Percentiles rank a stretch among this genome's conserved stretches.
These are phyloP conservation scores for Schizonepeta tenuifolia DNA, from an alignment of 257 asterid genomes.

Conservation along the genomic window DNA sequence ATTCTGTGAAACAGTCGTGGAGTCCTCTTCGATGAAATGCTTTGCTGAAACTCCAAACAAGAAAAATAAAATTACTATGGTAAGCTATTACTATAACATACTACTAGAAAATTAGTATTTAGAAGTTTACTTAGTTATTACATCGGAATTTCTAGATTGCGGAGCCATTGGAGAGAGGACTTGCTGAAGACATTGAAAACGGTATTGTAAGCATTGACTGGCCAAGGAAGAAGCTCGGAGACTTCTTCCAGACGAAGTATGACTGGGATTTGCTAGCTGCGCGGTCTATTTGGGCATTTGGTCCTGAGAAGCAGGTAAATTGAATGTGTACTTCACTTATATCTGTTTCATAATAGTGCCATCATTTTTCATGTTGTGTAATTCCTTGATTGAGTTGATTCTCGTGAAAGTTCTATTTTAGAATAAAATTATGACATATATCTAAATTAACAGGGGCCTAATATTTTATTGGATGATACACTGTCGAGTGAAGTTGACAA, in stretches of 20 bases:
- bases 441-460: constrained; percentile 75
- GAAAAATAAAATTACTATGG: constrained; percentile 98
- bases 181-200: constrained; percentile 95
- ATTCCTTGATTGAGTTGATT: constrained; percentile 27
- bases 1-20: constrained; percentile 97
- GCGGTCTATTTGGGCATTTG: constrained; percentile 98
- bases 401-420: not conserved
- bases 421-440: constrained; percentile 9
- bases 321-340: constrained; percentile 4
- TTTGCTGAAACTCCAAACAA: constrained; percentile 99
- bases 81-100: constrained; percentile 36
- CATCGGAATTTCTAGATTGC: constrained; percentile 65
- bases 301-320: constrained; percentile 93
- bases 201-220: constrained; percentile 90
- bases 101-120: constrained; percentile 3
- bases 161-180: constrained; percentile 97
- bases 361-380: not conserved
- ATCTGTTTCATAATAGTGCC: constrained; percentile 7
- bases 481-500: constrained; percentile 96
- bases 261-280: constrained; percentile 99
- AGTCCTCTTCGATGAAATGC: constrained; percentile 96
- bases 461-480: constrained; percentile 90
- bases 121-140: constrained; percentile 23
- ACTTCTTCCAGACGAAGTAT: constrained; percentile 87
- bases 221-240: constrained; percentile 91